Evolutionary conservation across 2,329 filamentous ascomycete species (phyloP), one percentile per base, ranked within the genome.

Genomic region (Fusarium nematophilum): DNA sequence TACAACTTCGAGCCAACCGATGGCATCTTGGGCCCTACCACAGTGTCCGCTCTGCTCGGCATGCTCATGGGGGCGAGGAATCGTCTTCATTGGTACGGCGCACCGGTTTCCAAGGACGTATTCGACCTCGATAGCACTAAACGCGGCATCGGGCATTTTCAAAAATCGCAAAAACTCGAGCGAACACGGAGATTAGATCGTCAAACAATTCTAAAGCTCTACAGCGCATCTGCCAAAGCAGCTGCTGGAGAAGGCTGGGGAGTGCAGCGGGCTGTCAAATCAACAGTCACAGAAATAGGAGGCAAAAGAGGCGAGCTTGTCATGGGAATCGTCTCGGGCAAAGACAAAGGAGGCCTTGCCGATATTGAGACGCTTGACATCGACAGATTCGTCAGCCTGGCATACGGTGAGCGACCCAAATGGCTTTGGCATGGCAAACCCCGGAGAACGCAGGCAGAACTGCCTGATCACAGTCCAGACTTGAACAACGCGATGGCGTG

Each of bases 381-480:
- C 48, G 93, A 96, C 66, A 87, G 83, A 38, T 96, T 98, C 64
- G 84, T 92, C 42, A 87, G 87, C 55, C 81, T 96, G 21, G 86
- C 90, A 1, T 89, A 88, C 58, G 94, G 95, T 27, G 91, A 95
- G 72, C 86, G 91, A 51, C 83, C 91, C 13, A 97, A 96, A 73
- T 98, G 93, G 92, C 82, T 99, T 2, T 99, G 95, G 95, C 84
- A 91, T 58, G 95, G 94, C 13, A 98, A 97, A 73, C 85, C 91
- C 30, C 87, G 89, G 57, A 92, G 94, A 70, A 83, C 78, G 3
- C 73, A 74, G 2, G 68, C 75, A 3, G 79, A 82, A 8, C 75
- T 78, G n/a, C 75, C 78, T 40, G 80, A 83, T 5, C 78, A 76
- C 40, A 75, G 79, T 3, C 75, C 80, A 10, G 82, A 85, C 13